These are phyloP conservation scores for Solanum ossicruentum DNA, from an alignment of 257 asterid genomes.

Conservation along the genomic window DNA sequence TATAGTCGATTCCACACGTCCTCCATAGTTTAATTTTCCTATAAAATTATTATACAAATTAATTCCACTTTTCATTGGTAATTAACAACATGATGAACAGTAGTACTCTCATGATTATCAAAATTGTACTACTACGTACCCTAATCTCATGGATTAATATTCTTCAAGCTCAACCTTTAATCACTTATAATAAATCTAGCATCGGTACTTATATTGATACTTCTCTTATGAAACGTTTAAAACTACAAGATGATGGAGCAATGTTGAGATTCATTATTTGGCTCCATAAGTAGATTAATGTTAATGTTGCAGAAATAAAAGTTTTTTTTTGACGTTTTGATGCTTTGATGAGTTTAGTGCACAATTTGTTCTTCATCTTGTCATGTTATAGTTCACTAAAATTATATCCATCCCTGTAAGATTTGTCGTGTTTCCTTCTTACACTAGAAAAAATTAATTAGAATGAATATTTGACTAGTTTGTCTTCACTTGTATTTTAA, in stretches of 20 bases:
- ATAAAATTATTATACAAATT: background rate
- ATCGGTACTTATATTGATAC: background rate
- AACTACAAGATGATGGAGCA: constrained; percentile 13
- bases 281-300: background rate
- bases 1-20: background rate
- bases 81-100: background rate
- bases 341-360: background rate
- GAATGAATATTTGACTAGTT: too few relatives aligned
- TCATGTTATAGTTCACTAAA: too few relatives aligned
- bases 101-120: background rate
- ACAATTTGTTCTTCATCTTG: background rate
- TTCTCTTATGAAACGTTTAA: constrained; percentile 9
- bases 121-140: background rate
- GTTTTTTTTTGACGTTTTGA: background rate
- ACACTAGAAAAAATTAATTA: too few relatives aligned
- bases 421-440: too few relatives aligned
- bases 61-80: background rate
- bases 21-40: background rate
- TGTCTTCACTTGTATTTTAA: too few relatives aligned
- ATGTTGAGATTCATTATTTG: constrained; percentile 41
- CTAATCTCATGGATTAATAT: background rate
- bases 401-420: too few relatives aligned
- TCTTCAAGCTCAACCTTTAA: background rate
- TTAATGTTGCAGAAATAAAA: background rate
- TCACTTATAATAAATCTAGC: background rate